phyloP scores from a whole-genome alignment of 2,329 filamentous ascomycete species.

The Penicillium paneum region DNA sequence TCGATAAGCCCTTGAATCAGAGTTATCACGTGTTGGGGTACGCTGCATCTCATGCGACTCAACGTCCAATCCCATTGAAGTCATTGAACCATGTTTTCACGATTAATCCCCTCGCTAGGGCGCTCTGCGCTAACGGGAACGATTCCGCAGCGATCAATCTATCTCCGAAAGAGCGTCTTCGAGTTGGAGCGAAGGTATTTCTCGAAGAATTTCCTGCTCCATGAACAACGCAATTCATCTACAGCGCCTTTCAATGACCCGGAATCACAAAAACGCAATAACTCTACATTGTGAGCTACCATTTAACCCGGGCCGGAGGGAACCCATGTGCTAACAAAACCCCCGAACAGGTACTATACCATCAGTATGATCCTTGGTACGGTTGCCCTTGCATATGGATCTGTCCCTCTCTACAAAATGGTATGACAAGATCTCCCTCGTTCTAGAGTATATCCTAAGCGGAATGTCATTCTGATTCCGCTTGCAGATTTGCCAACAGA shows the following conservation, averaged over 20 bases:
- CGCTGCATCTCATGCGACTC: constrained; percentile 8
- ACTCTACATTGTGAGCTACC: constrained; percentile 51
- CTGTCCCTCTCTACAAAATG: constrained; percentile 67
- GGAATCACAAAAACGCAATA: constrained; percentile 49
- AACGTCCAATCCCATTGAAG: constrained; percentile 16
- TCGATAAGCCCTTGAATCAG: constrained; percentile 13
- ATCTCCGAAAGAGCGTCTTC: constrained; percentile 16
- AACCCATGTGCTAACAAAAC: constrained; percentile 2
- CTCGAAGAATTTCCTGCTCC: constrained; percentile 30
- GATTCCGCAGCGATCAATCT: constrained; percentile 14
- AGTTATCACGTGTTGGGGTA: constrained; percentile 16
- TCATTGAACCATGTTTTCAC: constrained; percentile 30
- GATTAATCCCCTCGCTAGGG: constrained; percentile 26
- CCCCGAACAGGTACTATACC: constrained; percentile 56
- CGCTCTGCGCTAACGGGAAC: constrained; percentile 17
- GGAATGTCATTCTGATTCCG: background rate
- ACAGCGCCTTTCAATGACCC: constrained; percentile 34
- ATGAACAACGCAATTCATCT: constrained; percentile 27
- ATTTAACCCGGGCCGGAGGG: background rate
- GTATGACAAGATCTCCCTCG: constrained; percentile 32
- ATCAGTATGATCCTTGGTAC: constrained; percentile 62
- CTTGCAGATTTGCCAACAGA: constrained; percentile 50
- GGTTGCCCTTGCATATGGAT: constrained; percentile 62
- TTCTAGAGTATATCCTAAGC: background rate
- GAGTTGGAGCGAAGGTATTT: constrained; percentile 32